Evolutionary conservation across 768 basidiomycete genomes (phyloP).

Genomic region (Russula compacta): DNA sequence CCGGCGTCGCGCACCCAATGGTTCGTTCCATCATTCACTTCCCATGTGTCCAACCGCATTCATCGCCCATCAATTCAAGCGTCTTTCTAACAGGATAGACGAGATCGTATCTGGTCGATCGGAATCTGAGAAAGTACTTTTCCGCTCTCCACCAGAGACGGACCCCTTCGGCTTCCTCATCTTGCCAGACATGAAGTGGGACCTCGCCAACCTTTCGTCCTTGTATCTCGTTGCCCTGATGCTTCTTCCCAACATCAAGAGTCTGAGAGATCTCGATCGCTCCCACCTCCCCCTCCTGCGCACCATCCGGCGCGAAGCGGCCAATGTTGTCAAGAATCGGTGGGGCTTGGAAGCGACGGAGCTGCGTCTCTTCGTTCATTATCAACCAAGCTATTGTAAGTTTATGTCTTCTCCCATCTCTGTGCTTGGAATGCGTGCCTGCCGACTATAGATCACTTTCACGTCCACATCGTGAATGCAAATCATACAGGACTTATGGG

Average conservation of each 20-base stretch:
- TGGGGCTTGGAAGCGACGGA: constrained; percentile 60
- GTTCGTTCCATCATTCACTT: constrained; percentile 35
- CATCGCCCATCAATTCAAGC: neutral
- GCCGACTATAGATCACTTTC: constrained; percentile 70
- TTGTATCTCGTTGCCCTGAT: constrained; percentile 83
- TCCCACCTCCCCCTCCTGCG: constrained; percentile 59
- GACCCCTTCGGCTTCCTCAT: constrained; percentile 58
- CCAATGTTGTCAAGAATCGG: constrained; percentile 41
- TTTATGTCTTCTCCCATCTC: constrained; percentile 20
- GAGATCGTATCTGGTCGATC: constrained; percentile 72
- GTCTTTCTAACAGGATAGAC: constrained; percentile 54
- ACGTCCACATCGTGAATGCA: constrained; percentile 84
- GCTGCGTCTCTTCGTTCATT: constrained; percentile 81
- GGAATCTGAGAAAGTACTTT: constrained; percentile 67
- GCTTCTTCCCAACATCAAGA: constrained; percentile 50
- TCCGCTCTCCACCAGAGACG: constrained; percentile 35
- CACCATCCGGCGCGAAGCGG: constrained; percentile 50
- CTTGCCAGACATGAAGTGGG: constrained; percentile 97
- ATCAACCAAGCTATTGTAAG: constrained; percentile 93
- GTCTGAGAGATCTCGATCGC: constrained; percentile 65
- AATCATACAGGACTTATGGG: constrained; percentile 53
- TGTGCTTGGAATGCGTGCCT: neutral
- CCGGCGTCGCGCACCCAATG: constrained; percentile 74
- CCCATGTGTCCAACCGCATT: neutral
- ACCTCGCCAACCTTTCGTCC: constrained; percentile 59